Base-by-base conservation (phyloP, 345 rosid genomes). In the Orychophragmus violaceus region DNA sequence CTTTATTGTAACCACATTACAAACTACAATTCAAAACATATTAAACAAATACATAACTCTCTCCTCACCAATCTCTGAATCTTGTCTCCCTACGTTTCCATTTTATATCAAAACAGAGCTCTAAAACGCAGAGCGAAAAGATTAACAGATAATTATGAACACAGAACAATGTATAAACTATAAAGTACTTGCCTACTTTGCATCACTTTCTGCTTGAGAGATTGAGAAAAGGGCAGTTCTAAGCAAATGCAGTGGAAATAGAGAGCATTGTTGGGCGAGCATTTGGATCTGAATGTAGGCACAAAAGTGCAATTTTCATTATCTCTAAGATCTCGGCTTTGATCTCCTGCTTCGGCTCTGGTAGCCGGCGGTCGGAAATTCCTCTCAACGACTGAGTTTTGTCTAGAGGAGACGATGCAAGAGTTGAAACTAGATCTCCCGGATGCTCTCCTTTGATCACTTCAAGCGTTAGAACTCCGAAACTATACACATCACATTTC, bases 401-500 rank as follows among this genome's bases (percentile, higher is more conserved):
- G 28, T 59, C 67, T 0, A 41, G 36, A 16, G 29, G 45, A 21
- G 66, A 51, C 0, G 76, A 59, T 22, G 44, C 28, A 2, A 72
- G 2, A 36, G 62, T 57, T 39, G 62, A 59, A 55, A 81, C 62
- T 16, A 75, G 62, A 8, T 78, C 84, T 0, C 62, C 74, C 1
- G 82, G 80, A 64, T 78, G 80, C 36, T 41, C 61, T 28, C 84
- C 82, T 49, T 66, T 44, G 27, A 81, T 53, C 4, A 81, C 70
- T 70, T 81, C 80, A 27, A 81, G 66, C 9, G 74, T 69, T 25
- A 81, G 2, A 18, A 81, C 77, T 42, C 82, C 84, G 2, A 76
- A 81, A 28, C 84, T 78, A 54, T 70, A 78, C 8, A 76, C 80
- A 41, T 81, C 82, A 14, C 78, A 76, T 54, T 81, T 78, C 66